These are phyloP conservation scores for Helichrysum umbraculigerum DNA, from an alignment of 129 eudicot genomes.

Conservation along the genomic window DNA sequence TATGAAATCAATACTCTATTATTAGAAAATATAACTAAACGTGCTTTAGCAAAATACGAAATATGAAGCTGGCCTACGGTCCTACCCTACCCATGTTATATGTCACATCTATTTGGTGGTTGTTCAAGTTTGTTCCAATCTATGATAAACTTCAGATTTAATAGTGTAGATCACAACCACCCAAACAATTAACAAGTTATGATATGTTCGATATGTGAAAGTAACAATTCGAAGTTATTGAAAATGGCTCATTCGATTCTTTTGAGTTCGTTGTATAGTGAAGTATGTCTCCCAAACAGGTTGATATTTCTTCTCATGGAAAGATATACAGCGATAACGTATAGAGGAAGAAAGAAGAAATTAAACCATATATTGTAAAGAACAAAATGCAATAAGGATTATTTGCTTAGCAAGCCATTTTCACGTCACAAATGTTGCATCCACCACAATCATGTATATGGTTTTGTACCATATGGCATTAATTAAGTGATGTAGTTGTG, in stretches of 20 bases:
- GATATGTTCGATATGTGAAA: no score
- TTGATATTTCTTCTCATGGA: neutral
- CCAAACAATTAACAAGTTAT: no score
- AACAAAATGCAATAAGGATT: neutral
- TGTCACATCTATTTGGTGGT: neutral
- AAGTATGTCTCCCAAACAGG: no score
- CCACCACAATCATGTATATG: no score
- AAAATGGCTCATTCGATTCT: no score
- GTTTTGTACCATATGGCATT: no score
- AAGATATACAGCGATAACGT: neutral
- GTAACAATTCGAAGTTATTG: no score
- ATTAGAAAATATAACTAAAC: neutral
- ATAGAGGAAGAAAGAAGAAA: neutral
- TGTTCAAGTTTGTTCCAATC: neutral
- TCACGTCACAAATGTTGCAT: neutral
- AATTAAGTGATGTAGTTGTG: no score
- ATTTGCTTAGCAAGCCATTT: neutral
- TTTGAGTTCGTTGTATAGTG: no score
- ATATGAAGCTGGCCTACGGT: neutral
- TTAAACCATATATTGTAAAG: neutral
- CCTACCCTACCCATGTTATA: constrained; percentile 27
- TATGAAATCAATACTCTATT: neutral
- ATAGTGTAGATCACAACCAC: neutral
- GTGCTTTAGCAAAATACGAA: neutral
- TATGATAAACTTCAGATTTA: neutral